Evolutionary conservation across 2,329 filamentous ascomycete genomes (phyloP).

Genomic region (Exserohilum turcica): DNA sequence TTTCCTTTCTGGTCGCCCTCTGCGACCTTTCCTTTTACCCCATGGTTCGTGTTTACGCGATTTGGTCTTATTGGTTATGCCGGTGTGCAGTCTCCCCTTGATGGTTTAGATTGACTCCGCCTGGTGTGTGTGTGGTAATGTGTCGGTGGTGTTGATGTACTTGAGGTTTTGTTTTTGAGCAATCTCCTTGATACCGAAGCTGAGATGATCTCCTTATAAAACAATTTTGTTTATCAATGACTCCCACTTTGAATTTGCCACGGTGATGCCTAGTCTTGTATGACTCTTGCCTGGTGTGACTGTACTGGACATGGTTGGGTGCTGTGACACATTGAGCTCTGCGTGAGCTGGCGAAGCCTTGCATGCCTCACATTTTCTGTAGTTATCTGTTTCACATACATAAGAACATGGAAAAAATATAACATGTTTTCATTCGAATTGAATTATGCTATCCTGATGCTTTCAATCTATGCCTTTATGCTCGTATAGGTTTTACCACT

Average conservation of each 20-base stretch:
- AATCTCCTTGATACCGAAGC: conserved; percentile 17
- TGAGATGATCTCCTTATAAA: conserved; percentile 28
- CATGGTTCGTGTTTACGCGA: conserved; percentile 20
- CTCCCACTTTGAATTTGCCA: conserved; percentile 3
- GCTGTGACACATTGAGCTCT: not conserved
- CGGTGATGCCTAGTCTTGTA: not conserved
- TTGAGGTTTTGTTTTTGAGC: conserved; percentile 1
- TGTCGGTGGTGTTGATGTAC: conserved; percentile 9
- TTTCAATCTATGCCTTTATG: too few species aligned
- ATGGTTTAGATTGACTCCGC: conserved; percentile 46
- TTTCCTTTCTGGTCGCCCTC: conserved; percentile 24
- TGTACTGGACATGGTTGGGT: not conserved
- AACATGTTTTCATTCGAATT: too few species aligned
- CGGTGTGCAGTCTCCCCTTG: conserved; percentile 44
- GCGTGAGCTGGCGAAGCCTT: too few species aligned
- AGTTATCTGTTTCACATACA: too few species aligned
- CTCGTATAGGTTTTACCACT: too few species aligned
- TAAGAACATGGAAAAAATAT: too few species aligned
- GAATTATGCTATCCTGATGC: too few species aligned
- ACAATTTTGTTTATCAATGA: conserved; percentile 23
- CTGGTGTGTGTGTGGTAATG: conserved; percentile 30
- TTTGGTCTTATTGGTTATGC: conserved; percentile 24
- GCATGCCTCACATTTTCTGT: too few species aligned
- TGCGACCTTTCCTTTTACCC: conserved; percentile 9
- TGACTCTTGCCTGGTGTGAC: conserved; percentile 4